Base-by-base conservation (phyloP, 495 filamentous ascomycete species). In the Podospora comata region DNA sequence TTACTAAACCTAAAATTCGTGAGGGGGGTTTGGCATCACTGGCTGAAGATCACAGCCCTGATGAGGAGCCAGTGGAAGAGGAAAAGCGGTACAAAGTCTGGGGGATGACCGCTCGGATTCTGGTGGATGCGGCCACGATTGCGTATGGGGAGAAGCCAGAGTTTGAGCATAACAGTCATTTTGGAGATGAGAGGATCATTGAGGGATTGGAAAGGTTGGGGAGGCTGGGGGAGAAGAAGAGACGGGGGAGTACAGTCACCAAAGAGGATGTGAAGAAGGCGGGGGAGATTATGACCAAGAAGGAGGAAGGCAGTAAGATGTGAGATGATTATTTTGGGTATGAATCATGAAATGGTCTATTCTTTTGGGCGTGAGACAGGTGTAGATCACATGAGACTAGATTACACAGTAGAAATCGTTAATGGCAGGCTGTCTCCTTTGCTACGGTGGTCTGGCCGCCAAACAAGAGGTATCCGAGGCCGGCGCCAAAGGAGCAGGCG, bases 381-480 rank as follows among this genome's bases (percentile, higher is more conserved):
- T 23, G 54, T 66, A 13, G 62, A 39, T 60, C 44, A 30, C 48
- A 26, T 66, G 26, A 6, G 19, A 34, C 27, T 16, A 30, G 18
- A 44, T 19, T 32, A 32, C 30, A 44, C 34, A 15, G 27, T 66
- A 55, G 54, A 34, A 5, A 3, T 6, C 1, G 13, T 67, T 75
- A 98, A 82, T 99, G 95, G 79, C 95, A 99, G 61, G 95, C 94
- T 64, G 92, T 90, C 55, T 91, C 88, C 85, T 97, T 98, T 34
- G 86, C 85, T 56, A 88, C 84, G 56, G 87, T 84, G 16, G 88
- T 88, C 67, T 83, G 83, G 32, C 84, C 82, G 4, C 91, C 91
- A 79, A 97, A 99, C 55, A 90, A 71, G 28, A 97, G 74, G 76
- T 96, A 97, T 53, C 95, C 95, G 58, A 97, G 72, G 64, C 94